These are phyloP conservation scores for Aspergillus tamarii DNA, from an alignment of 2,329 filamentous ascomycete species.

Conservation along the genomic window DNA sequence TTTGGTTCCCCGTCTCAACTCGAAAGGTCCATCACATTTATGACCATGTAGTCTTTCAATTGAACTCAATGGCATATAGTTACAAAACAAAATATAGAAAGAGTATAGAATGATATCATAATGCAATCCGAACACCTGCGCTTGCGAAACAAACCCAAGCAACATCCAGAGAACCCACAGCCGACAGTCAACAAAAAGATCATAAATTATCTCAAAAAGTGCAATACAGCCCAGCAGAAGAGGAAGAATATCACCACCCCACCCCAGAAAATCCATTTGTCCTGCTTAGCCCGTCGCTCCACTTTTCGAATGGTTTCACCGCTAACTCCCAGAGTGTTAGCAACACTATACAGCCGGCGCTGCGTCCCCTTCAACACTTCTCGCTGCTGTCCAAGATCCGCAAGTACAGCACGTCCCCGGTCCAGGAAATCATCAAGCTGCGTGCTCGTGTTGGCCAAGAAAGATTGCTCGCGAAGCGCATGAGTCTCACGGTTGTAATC, in stretches of 20 bases:
- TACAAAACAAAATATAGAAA: constrained; percentile 5
- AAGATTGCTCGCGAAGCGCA: constrained; percentile 84
- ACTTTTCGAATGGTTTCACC: constrained; percentile 98
- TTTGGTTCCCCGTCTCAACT: background rate
- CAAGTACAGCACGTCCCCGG: constrained; percentile 83
- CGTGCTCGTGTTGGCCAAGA: constrained; percentile 78
- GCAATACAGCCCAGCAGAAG: constrained; percentile 90
- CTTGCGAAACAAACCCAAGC: constrained; percentile 28
- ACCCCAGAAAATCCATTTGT: constrained; percentile 96
- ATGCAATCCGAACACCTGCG: constrained; percentile 33
- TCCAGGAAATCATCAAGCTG: constrained; percentile 95
- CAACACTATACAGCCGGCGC: constrained; percentile 84
- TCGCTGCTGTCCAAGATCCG: constrained; percentile 83
- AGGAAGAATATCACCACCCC: constrained; percentile 84
- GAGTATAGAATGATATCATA: constrained; percentile 13
- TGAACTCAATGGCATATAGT: background rate
- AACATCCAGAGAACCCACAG: constrained; percentile 14
- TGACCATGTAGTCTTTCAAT: background rate
- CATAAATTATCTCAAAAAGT: constrained; percentile 70
- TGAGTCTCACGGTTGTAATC: constrained; percentile 76
- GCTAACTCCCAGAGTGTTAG: constrained; percentile 89
- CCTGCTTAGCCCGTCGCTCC: constrained; percentile 85
- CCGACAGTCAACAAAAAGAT: constrained; percentile 3
- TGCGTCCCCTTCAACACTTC: constrained; percentile 97
- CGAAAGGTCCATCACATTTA: background rate